Conservation (phyloP, 371 early-diverging fungal genomes). For the Phascolomyces articulosus region DNA sequence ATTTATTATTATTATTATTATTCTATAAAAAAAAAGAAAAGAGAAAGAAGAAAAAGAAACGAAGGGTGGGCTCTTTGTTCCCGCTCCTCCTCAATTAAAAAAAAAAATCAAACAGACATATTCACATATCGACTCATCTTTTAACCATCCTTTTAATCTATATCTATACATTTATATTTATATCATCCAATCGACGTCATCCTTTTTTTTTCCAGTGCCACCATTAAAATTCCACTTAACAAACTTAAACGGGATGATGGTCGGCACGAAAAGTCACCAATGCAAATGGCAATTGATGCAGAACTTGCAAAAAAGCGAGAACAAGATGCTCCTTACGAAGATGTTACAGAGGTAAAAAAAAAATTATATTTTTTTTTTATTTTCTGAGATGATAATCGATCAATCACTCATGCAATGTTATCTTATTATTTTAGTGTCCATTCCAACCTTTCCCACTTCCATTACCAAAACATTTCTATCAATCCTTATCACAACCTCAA, state of each 20-base stretch:
- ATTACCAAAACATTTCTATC: slow-evolving; percentile 41
- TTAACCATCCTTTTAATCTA: not conserved
- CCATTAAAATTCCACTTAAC: slow-evolving; percentile 61
- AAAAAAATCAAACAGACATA: not conserved
- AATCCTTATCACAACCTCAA: slow-evolving; percentile 25
- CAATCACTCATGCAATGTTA: not conserved
- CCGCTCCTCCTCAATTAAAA: not conserved
- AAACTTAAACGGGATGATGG: slow-evolving; percentile 39
- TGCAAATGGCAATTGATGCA: slow-evolving; percentile 48
- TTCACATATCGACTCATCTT: no score
- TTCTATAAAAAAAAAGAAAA: not conserved
- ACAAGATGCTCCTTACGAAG: slow-evolving; percentile 59
- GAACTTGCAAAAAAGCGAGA: slow-evolving; percentile 57
- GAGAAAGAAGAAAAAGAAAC: no score
- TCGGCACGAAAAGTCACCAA: slow-evolving; percentile 38
- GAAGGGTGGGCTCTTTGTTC: no score
- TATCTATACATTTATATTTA: no score
- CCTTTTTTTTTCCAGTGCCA: slow-evolving; percentile 36
- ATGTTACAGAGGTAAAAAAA: slow-evolving; percentile 41
- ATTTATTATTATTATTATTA: not conserved
- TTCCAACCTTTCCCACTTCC: slow-evolving; percentile 53
- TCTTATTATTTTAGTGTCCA: slow-evolving; percentile 35
- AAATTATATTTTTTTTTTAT: not conserved
- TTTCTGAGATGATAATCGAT: no score
- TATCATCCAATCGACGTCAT: slow-evolving; percentile 13